Evolutionary conservation across 768 basidiomycete genomes (phyloP).

Genomic region (Floccularia luteovirens): DNA sequence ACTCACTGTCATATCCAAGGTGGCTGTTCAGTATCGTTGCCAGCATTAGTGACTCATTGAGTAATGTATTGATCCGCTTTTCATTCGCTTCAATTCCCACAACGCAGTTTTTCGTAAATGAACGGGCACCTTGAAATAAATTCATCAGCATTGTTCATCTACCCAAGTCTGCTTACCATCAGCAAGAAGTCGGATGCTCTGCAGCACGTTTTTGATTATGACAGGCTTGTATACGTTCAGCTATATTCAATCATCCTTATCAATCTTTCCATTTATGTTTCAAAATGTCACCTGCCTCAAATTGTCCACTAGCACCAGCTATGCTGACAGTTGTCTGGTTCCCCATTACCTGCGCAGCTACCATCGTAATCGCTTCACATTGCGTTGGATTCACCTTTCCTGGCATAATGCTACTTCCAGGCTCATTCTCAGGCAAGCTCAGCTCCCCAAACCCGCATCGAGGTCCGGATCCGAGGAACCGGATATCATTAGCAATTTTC

Average conservation of each 20-base stretch:
- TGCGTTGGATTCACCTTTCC: constrained; percentile 99
- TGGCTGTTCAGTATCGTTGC: constrained; percentile 95
- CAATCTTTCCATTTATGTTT: not conserved
- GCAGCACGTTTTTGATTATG: constrained; percentile 95
- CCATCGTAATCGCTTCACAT: constrained; percentile 98
- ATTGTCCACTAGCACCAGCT: constrained; percentile 93
- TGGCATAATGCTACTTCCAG: constrained; percentile 99
- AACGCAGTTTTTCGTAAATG: constrained; percentile 96
- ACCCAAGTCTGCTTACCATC: constrained; percentile 66
- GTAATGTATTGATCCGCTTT: constrained; percentile 77
- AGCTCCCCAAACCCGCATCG: constrained; percentile 97
- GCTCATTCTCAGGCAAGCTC: constrained; percentile 94
- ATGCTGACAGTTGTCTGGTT: constrained; percentile 92
- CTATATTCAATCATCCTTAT: constrained; percentile 26
- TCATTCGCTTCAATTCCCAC: constrained; percentile 96
- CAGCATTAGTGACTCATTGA: constrained; percentile 97
- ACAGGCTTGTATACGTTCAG: constrained; percentile 99
- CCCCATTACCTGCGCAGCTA: constrained; percentile 96
- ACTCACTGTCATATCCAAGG: constrained; percentile 94
- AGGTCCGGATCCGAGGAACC: constrained; percentile 95
- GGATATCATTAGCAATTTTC: constrained; percentile 99
- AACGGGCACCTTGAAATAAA: constrained; percentile 56
- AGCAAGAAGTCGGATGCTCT: constrained; percentile 87
- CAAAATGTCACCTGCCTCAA: constrained; percentile 60
- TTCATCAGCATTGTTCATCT: constrained; percentile 4